A percentile compares a stretch with the other conserved stretches of the same genome.
Conservation (phyloP, 2,329 filamentous ascomycete species). For the Colletotrichum sp. region DNA sequence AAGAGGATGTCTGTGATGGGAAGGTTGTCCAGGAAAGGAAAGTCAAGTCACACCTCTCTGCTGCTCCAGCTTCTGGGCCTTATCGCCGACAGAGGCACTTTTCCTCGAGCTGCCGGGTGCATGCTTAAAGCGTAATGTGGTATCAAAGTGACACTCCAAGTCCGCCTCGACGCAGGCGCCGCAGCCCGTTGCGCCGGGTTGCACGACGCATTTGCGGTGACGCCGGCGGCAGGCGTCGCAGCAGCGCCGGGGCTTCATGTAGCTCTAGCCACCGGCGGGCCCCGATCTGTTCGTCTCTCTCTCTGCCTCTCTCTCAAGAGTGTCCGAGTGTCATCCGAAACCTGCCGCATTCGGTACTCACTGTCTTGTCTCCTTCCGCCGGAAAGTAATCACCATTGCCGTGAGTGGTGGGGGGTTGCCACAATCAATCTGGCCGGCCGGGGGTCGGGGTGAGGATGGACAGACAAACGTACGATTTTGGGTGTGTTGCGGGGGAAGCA, state of each 20-base stretch:
- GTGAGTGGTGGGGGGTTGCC: background rate
- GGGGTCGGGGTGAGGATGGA: background rate
- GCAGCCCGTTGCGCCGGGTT: conserved; percentile 5
- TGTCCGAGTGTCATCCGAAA: conserved; percentile 3
- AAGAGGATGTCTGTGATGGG: background rate
- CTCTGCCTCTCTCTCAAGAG: background rate
- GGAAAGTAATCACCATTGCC: background rate
- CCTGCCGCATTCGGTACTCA: background rate
- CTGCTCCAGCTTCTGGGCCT: background rate
- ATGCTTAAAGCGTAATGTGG: conserved; percentile 12
- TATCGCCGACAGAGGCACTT: background rate
- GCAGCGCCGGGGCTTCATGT: conserved; percentile 15
- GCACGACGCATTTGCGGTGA: conserved; percentile 14
- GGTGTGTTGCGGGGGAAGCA: background rate
- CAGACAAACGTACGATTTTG: conserved; percentile 1
- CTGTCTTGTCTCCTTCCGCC: background rate
- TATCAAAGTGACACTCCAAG: conserved; percentile 10
- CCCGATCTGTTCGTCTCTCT: background rate
- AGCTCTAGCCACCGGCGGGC: background rate
- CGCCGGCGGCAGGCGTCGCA: conserved; percentile 15
- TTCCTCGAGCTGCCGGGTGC: conserved; percentile 2
- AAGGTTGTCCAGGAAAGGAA: background rate
- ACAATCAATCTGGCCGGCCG: background rate
- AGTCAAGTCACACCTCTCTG: conserved; percentile 2
- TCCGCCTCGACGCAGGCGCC: conserved; percentile 9